A percentile compares a stretch with the other conserved stretches of the same genome.
Evolutionary conservation across 2,329 filamentous ascomycete genomes (phyloP).

Genomic region (Sclerotinia sclerotiorum): DNA sequence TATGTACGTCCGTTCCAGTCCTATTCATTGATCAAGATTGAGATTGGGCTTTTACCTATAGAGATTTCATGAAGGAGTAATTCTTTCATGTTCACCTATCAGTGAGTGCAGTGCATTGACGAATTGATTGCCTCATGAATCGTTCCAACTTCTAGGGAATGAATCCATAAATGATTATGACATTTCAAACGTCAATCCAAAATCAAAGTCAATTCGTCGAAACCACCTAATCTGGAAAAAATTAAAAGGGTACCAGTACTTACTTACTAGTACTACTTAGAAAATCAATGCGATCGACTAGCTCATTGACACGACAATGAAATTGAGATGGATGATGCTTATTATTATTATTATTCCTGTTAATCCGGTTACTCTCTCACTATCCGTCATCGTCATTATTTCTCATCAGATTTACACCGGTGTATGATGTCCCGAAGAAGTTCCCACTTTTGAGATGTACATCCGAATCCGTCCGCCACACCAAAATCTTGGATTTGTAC

Average conservation of each 20-base stretch:
- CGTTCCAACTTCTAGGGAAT: neutral
- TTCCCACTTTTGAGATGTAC: neutral
- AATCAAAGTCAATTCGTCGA: neutral
- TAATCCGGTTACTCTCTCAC: too few relatives aligned
- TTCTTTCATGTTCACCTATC: neutral
- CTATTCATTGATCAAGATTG: too few relatives aligned
- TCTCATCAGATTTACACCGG: neutral
- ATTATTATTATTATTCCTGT: neutral
- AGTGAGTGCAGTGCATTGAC: neutral
- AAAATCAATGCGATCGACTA: neutral
- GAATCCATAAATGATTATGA: neutral
- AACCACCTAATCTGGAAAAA: too few relatives aligned
- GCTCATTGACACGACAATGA: neutral
- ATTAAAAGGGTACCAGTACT: too few relatives aligned
- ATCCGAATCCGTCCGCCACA: neutral
- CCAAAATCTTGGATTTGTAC: too few relatives aligned
- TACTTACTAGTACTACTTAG: neutral
- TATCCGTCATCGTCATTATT: neutral
- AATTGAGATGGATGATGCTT: conserved; percentile 12
- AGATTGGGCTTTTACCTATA: neutral
- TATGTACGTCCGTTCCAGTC: neutral
- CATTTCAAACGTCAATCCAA: neutral
- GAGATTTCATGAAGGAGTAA: neutral
- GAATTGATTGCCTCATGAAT: neutral
- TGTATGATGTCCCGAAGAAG: neutral